A percentile compares a stretch with the other conserved stretches of the same genome.
phyloP scores from a whole-genome alignment of 2,329 filamentous ascomycete genomes.

The Stagonosporopsis cucurbitacearum region DNA sequence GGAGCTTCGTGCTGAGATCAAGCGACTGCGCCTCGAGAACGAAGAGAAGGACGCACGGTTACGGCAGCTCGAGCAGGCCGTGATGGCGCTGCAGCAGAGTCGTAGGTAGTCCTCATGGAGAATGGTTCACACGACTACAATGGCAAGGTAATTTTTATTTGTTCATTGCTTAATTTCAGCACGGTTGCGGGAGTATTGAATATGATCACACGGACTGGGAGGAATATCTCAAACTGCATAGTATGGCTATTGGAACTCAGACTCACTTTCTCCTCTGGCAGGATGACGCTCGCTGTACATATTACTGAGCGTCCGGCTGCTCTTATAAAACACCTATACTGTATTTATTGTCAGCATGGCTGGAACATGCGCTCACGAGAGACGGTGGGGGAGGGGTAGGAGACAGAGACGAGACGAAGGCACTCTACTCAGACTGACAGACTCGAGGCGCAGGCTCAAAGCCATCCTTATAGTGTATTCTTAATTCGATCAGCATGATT shows the following conservation, averaged over 20 bases:
- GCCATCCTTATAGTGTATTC: constrained; percentile 13
- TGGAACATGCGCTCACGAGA: constrained; percentile 29
- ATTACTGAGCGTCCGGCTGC: constrained; percentile 30
- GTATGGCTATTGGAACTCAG: constrained; percentile 14
- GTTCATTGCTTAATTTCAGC: constrained; percentile 11
- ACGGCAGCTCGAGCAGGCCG: constrained; percentile 44
- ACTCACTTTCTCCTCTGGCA: constrained; percentile 28
- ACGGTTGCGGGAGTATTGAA: constrained; percentile 3
- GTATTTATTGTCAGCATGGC: constrained; percentile 25
- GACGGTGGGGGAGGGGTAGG: constrained; percentile 5
- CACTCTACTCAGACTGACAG: constrained; percentile 24
- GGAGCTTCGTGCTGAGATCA: constrained; percentile 49
- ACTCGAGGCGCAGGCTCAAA: background rate
- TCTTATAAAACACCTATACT: constrained; percentile 20
- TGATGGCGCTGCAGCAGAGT: constrained; percentile 44
- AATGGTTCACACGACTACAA: background rate
- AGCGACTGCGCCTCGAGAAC: constrained; percentile 50
- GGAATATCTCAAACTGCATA: constrained; percentile 16
- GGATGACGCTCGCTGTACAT: constrained; percentile 43
- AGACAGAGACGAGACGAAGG: constrained; percentile 11
- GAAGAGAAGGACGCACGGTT: constrained; percentile 50
- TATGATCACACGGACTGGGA: background rate
- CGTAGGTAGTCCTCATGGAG: constrained; percentile 7
- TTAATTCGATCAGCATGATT: background rate
- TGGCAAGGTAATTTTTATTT: constrained; percentile 9